Conservation (phyloP, 108 stramenopile species). For the Pelagomonas calceolata region DNA sequence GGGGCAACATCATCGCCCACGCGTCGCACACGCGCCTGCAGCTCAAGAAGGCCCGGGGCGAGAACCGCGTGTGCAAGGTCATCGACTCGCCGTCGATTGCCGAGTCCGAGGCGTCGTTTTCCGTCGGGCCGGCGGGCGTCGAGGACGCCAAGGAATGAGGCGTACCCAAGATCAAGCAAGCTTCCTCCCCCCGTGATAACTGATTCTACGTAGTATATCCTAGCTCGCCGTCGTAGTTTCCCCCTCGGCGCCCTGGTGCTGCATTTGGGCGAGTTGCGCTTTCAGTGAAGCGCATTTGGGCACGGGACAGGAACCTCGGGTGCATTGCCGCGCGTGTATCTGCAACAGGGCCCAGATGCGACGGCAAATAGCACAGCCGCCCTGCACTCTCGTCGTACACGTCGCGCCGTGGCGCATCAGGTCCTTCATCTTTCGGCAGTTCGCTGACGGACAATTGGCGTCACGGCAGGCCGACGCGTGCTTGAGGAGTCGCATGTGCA, state of each 20-base stretch:
- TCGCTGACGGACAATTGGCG: slow-evolving; percentile 73
- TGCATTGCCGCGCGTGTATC: slow-evolving; percentile 90
- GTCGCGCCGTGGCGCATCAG: slow-evolving; percentile 68
- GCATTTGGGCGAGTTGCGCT: slow-evolving; percentile 16
- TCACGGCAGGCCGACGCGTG: slow-evolving; percentile 81
- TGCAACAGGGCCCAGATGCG: slow-evolving; percentile 93
- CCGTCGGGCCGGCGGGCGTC: background rate
- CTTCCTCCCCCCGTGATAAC: too few relatives aligned
- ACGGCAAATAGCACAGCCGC: slow-evolving; percentile 88
- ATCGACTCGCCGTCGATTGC: background rate
- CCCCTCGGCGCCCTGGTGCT: too few relatives aligned
- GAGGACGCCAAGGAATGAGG: background rate
- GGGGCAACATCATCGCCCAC: slow-evolving; percentile 99
- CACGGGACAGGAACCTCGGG: slow-evolving; percentile 66
- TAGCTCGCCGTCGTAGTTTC: too few relatives aligned
- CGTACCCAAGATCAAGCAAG: too few relatives aligned
- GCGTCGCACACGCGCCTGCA: slow-evolving; percentile 93
- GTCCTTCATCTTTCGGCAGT: slow-evolving; percentile 94
- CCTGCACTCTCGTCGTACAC: slow-evolving; percentile 55
- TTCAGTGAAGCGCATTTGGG: slow-evolving; percentile 82
- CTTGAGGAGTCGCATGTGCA: slow-evolving; percentile 88
- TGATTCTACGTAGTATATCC: too few relatives aligned
- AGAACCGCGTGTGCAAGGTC: slow-evolving; percentile 94
- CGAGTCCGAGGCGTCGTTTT: background rate
- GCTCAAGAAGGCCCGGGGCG: slow-evolving; percentile 93